Base-by-base conservation (phyloP, 768 basidiomycete genomes). In the Boletus subparvulus region DNA sequence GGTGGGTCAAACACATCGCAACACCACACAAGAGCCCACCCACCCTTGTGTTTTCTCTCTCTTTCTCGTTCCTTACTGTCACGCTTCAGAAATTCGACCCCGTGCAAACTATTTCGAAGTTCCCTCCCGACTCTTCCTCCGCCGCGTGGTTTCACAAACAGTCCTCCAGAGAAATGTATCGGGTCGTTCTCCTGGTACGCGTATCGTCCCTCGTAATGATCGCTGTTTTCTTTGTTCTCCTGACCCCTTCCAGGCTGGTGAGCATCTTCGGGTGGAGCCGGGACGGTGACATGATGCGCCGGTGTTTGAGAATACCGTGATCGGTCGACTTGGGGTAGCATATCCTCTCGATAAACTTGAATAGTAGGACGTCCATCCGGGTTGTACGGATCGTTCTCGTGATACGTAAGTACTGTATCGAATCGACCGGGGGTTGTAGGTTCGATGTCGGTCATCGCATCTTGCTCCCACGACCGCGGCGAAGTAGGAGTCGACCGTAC, bases 31-130 rank as follows among this genome's bases (percentile, higher is more conserved):
- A 12, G 21, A 36, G 14, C 9, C 17, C 0, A 2, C 65, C 73
- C 70, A 90, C 88, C 81, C 61, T 78, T 77, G 32, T 67, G 72
- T 64, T 80, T 86, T 66, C 77, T 55, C 14, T 80, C 50, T 82
- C 80, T 69, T 78, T 86, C 63, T 75, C 77, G 63, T 61, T 77
- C 80, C 62, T 71, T 80, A 26, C 67, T 69, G 42, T 73, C 73
- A 50, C 70, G 69, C 45, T 62, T 66, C 28, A 65, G 37, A 40
- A 67, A 53, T 21, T 75, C 73, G 24, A 63, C 61, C 13, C 70
- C 58, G 19, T 72, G 65, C 21, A 80, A 47, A 37, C 83, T 75
- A 58, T 82, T 87, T 11, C 80, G 80, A 67, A 81, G 77, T 55
- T 83, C 81, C 59, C 77, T 79, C n/a, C 76, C 77, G 19, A 76